phyloP scores from a whole-genome alignment of 1,284 basidiomycete species.

The Pisolithus thermaeus region DNA sequence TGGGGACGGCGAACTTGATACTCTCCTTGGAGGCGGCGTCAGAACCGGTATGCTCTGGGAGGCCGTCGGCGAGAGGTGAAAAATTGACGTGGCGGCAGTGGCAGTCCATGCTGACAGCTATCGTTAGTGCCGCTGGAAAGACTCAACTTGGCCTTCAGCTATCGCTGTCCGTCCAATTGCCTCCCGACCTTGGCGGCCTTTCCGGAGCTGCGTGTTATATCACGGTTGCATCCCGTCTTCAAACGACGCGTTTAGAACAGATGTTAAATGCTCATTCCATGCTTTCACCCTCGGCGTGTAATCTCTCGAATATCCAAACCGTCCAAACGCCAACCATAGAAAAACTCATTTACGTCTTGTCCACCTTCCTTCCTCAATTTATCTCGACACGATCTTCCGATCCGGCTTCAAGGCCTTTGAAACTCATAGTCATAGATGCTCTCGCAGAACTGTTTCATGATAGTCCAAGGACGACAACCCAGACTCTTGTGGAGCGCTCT shows the following conservation, averaged over 20 bases:
- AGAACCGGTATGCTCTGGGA: constrained; percentile 78
- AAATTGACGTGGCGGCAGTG: background rate
- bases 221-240: constrained; percentile 67
- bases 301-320: constrained; percentile 66
- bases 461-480: constrained; percentile 46
- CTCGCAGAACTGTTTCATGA: constrained; percentile 76
- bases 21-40: constrained; percentile 68
- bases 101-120: constrained; percentile 2
- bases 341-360: constrained; percentile 61
- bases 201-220: constrained; percentile 67
- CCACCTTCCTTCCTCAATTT: constrained; percentile 55
- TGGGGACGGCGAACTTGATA: constrained; percentile 64
- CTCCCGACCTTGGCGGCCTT: constrained; percentile 44
- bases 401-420: constrained; percentile 45
- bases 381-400: constrained; percentile 34
- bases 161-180: constrained; percentile 70
- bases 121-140: constrained; percentile 76
- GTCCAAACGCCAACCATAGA: constrained; percentile 53
- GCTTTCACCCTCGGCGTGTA: constrained; percentile 40
- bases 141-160: constrained; percentile 81
- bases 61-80: constrained; percentile 80
- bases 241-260: constrained; percentile 60
- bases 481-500: constrained; percentile 64
- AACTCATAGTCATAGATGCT: constrained; percentile 76
- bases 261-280: constrained; percentile 47